Percentiles rank a stretch among this genome's conserved stretches.
Conservation (phyloP, 139 green algal genomes). For the Closterium sp. region DNA sequence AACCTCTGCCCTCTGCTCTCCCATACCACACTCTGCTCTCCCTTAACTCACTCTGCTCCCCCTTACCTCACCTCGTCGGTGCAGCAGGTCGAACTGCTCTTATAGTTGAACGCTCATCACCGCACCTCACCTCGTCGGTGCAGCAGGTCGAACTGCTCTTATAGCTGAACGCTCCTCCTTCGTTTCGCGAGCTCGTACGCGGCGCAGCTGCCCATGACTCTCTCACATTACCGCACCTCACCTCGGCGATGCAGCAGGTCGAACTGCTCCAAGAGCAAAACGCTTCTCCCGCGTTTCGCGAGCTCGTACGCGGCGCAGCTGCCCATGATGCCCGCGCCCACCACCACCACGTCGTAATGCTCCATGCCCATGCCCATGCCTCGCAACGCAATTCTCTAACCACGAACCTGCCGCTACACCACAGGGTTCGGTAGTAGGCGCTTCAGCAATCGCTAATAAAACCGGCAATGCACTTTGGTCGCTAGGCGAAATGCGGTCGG, state of each 20-base stretch:
- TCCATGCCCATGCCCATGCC: too few species aligned
- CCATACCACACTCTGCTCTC: too few species aligned
- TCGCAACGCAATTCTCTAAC: too few species aligned
- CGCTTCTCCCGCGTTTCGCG: background rate
- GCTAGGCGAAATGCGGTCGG: too few species aligned
- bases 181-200: slow-evolving; percentile 24
- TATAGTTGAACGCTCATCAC: background rate
- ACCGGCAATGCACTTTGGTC: too few species aligned
- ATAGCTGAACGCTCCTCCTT: background rate
- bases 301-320: slow-evolving; percentile 34
- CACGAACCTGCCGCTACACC: too few species aligned
- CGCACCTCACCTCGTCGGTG: slow-evolving; percentile 28
- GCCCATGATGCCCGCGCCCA: slow-evolving; percentile 43
- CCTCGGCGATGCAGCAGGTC: slow-evolving; percentile 34
- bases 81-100: slow-evolving; percentile 38
- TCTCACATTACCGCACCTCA: too few species aligned
- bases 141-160: slow-evolving; percentile 36
- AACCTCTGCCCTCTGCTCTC: too few species aligned
- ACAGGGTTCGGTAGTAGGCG: too few species aligned
- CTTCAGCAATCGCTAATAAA: too few species aligned
- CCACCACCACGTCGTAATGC: slow-evolving; percentile 30
- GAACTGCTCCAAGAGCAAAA: slow-evolving; percentile 35
- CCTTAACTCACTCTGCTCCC: too few species aligned
- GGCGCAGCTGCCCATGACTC: slow-evolving; percentile 35
- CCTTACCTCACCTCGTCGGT: slow-evolving; percentile 19